Percentiles rank a stretch among this genome's conserved stretches.
Conservation (phyloP, 1,139 yeast genomes). For the Kurtzmaniella natalensis region DNA sequence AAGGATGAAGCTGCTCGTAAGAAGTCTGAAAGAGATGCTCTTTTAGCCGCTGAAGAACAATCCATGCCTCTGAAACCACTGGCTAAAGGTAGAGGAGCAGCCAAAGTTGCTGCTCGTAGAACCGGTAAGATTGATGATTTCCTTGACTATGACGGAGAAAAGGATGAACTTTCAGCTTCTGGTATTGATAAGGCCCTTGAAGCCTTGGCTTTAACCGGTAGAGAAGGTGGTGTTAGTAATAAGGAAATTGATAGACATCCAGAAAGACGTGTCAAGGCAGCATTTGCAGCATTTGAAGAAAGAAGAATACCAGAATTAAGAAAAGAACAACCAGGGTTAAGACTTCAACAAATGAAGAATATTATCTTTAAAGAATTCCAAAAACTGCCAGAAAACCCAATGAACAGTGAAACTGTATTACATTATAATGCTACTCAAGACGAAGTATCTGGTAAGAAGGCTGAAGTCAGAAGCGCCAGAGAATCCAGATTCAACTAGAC, state of each 20-base stretch:
- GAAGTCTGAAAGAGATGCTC: slow-evolving; percentile 59
- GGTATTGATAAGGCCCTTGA: slow-evolving; percentile 79
- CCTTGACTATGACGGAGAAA: slow-evolving; percentile 46
- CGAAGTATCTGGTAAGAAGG: slow-evolving; percentile 51
- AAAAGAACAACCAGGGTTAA: slow-evolving; percentile 75
- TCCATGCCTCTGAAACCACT: slow-evolving; percentile 56
- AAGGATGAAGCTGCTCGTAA: slow-evolving; percentile 62
- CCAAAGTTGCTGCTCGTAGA: slow-evolving; percentile 59
- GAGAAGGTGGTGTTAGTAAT: slow-evolving; percentile 49
- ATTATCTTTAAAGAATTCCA: slow-evolving; percentile 75
- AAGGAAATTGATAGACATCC: slow-evolving; percentile 83
- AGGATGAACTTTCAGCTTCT: slow-evolving; percentile 60
- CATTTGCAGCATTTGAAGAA: slow-evolving; percentile 68
- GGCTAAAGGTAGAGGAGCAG: slow-evolving; percentile 65
- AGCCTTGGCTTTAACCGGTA: slow-evolving; percentile 62
- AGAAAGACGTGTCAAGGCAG: slow-evolving; percentile 84
- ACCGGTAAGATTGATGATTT: slow-evolving; percentile 64
- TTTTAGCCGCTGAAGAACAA: slow-evolving; percentile 61
- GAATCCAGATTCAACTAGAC: slow-evolving; percentile 33
- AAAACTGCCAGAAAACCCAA: slow-evolving; percentile 77
- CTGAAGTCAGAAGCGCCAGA: slow-evolving; percentile 45
- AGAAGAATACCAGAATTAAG: slow-evolving; percentile 68
- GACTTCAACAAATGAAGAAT: slow-evolving; percentile 76
- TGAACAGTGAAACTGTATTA: slow-evolving; percentile 70
- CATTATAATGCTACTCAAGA: slow-evolving; percentile 57